phyloP scores from a whole-genome alignment of 1,284 basidiomycete species.

The Fereydounia khargensis region DNA sequence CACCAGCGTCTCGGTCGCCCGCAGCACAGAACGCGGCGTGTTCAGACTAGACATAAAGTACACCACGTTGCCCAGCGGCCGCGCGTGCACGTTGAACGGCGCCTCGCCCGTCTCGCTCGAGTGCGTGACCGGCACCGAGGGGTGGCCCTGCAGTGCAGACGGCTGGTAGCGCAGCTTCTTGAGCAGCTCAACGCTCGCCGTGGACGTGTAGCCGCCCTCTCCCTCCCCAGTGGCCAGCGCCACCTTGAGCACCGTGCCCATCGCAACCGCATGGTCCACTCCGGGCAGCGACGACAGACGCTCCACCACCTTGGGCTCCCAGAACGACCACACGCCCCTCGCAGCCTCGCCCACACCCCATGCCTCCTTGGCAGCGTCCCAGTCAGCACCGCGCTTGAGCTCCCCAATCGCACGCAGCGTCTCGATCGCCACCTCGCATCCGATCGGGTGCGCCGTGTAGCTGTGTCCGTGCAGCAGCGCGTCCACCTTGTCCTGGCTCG shows the following conservation, averaged over 20 bases:
- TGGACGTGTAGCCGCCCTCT: constrained; percentile 59
- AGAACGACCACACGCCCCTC: constrained; percentile 75
- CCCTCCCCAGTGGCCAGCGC: constrained; percentile 67
- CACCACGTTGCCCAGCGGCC: constrained; percentile 86
- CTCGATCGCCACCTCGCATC: constrained; percentile 84
- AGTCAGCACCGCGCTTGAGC: constrained; percentile 62
- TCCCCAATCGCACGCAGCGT: constrained; percentile 68
- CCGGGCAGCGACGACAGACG: constrained; percentile 64
- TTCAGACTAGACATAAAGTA: constrained; percentile 94
- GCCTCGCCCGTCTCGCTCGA: constrained; percentile 13
- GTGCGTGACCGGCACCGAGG: constrained; percentile 7
- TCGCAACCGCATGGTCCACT: constrained; percentile 76
- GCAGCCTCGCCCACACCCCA: constrained; percentile 58
- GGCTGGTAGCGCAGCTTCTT: constrained; percentile 21
- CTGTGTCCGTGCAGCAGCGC: constrained; percentile 92
- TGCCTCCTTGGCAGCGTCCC: constrained; percentile 63
- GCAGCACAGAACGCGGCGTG: constrained; percentile 60
- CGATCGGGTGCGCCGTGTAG: constrained; percentile 65
- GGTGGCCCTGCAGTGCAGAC: constrained; percentile 14
- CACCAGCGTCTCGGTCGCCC: constrained; percentile 35
- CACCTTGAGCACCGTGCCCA: constrained; percentile 84
- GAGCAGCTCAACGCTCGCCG: constrained; percentile 25
- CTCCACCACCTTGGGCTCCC: constrained; percentile 73
- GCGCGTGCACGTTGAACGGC: constrained; percentile 74
- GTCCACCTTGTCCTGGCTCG: constrained; percentile 71